Evolutionary conservation across 306 rosid genomes (phyloP).

Genomic region (Dicorynia guianensis): DNA sequence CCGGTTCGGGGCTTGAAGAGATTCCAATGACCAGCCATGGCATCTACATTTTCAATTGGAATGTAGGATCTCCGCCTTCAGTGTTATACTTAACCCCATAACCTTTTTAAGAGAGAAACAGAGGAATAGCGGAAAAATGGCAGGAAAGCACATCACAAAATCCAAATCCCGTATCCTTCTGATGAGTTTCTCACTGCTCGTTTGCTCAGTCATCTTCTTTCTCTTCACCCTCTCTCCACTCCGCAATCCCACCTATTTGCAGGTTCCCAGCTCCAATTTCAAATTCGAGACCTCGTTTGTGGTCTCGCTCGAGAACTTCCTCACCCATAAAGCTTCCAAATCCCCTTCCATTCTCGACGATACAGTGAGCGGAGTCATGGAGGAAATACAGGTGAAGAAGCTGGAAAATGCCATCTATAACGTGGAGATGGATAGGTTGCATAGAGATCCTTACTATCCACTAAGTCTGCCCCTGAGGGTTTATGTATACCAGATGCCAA

Average conservation of each 20-base stretch:
- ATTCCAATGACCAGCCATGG: too few species aligned
- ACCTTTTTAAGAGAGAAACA: too few species aligned
- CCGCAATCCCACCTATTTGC: constrained; percentile 30
- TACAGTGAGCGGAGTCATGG: background rate
- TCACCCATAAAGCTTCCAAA: constrained; percentile 41
- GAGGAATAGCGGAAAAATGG: constrained; percentile 40
- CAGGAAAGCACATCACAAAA: constrained; percentile 55
- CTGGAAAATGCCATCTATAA: constrained; percentile 54
- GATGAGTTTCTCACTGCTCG: constrained; percentile 52
- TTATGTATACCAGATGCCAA: constrained; percentile 90
- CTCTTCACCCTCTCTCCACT: constrained; percentile 55
- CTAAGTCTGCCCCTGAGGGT: constrained; percentile 63
- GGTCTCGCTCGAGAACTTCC: constrained; percentile 77
- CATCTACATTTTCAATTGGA: too few species aligned
- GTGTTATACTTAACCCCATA: too few species aligned
- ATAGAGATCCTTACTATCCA: constrained; percentile 64
- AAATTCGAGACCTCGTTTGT: constrained; percentile 71
- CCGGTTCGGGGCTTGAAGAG: too few species aligned
- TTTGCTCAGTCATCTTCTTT: constrained; percentile 53
- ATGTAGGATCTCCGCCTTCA: too few species aligned
- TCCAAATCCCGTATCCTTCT: constrained; percentile 63
- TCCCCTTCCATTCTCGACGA: constrained; percentile 28
- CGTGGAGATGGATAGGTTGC: constrained; percentile 43
- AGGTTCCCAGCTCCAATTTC: constrained; percentile 5
- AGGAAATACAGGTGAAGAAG: constrained; percentile 29